Conservation (phyloP, 148 eudicot species). For the Linanthus parryae region DNA sequence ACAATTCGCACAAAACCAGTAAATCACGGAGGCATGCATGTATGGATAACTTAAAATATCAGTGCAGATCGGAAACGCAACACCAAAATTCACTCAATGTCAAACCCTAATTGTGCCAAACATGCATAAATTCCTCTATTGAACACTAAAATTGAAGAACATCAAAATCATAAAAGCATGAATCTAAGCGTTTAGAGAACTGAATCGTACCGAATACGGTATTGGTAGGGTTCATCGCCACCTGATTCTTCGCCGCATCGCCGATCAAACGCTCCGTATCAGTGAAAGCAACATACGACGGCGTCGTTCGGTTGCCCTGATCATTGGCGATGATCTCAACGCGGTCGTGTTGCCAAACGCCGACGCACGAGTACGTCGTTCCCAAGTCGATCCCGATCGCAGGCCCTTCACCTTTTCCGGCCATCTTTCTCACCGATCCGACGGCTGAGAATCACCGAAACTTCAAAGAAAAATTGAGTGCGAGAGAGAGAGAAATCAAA, state of each 20-base stretch:
- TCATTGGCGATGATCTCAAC: slow-evolving; percentile 15
- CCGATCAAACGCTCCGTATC: slow-evolving; percentile 12
- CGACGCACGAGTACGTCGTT: slow-evolving; percentile 16
- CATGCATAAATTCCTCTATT: too few species aligned
- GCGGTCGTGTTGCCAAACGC: slow-evolving; percentile 11
- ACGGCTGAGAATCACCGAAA: not conserved
- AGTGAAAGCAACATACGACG: slow-evolving; percentile 16
- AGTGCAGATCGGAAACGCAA: too few species aligned
- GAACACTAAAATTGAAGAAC: too few species aligned
- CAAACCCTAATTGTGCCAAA: too few species aligned
- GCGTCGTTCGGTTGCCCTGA: slow-evolving; percentile 14
- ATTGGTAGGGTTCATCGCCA: slow-evolving; percentile 4
- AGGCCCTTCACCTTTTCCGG: slow-evolving; percentile 7
- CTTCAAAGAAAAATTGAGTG: not conserved
- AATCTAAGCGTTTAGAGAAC: not conserved
- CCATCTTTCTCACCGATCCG: slow-evolving; percentile 2
- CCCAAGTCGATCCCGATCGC: slow-evolving; percentile 15
- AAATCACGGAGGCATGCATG: too few species aligned
- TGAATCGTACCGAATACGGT: slow-evolving; percentile 14
- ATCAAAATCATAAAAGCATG: not conserved
- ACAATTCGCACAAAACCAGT: too few species aligned
- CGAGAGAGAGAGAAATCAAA: not conserved
- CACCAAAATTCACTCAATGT: too few species aligned
- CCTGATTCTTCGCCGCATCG: slow-evolving; percentile 10
- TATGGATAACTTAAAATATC: too few species aligned